Evolutionary conservation across 257 asterid species (phyloP).

Genomic region (Przewalskia tangutica): DNA sequence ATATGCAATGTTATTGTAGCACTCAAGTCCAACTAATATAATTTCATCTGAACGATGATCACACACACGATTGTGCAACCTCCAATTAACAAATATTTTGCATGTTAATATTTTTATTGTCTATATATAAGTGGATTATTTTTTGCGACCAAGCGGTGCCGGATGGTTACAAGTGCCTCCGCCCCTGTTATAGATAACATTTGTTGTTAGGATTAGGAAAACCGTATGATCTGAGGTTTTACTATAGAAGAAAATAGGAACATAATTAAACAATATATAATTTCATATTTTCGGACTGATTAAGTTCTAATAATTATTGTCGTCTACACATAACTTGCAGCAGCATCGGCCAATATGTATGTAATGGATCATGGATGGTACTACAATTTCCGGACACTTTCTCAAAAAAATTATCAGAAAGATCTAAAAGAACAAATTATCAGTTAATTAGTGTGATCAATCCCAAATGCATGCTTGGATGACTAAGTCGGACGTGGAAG

Average conservation of each 20-base stretch:
- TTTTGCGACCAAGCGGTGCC: no score
- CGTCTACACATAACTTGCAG: background rate
- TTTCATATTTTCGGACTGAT: background rate
- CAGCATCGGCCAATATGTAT: background rate
- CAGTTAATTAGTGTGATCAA: background rate
- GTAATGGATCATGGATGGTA: background rate
- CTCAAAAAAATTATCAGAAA: background rate
- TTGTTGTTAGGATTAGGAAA: background rate
- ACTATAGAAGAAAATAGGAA: background rate
- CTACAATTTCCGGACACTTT: background rate
- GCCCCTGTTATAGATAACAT: background rate
- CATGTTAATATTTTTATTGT: background rate
- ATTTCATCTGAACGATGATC: background rate
- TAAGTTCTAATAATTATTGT: background rate
- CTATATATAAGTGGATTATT: no score
- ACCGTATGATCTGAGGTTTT: background rate
- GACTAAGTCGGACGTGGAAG: background rate
- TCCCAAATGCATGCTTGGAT: background rate
- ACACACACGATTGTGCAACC: background rate
- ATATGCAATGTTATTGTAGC: background rate
- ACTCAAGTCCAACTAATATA: background rate
- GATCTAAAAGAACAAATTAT: background rate
- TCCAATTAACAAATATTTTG: background rate
- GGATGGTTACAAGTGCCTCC: no score
- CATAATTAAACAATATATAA: background rate